Evolutionary conservation across 169 alveolate species (phyloP).

Genomic region (Eimeria brunetti): DNA sequence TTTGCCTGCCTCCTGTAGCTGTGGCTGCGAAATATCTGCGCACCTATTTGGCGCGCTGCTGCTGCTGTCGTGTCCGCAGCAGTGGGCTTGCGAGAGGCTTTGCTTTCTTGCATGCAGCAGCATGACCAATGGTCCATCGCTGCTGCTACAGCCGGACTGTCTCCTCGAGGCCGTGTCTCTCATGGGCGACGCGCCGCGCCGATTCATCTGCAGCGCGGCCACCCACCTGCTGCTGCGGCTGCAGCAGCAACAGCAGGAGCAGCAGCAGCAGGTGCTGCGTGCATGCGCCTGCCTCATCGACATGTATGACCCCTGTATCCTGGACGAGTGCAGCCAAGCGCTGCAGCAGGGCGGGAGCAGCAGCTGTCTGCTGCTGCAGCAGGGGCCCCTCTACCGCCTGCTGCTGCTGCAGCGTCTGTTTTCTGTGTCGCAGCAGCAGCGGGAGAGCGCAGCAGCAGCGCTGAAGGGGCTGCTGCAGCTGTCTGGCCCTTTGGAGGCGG

Average conservation of each 20-base stretch:
- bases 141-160: conserved; percentile 69
- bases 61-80: conserved; percentile 65
- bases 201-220: conserved; percentile 48
- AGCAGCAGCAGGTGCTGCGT: conserved; percentile 44
- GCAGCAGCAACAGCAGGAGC: conserved; percentile 49
- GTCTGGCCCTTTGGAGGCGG: conserved; percentile 9
- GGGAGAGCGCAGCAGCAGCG: conserved; percentile 53
- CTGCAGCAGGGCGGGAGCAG: conserved; percentile 44
- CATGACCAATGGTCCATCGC: neutral
- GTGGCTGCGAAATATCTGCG: neutral
- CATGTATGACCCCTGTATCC: conserved; percentile 40
- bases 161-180: conserved; percentile 58
- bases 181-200: conserved; percentile 28
- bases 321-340: conserved; percentile 32
- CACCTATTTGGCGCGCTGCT: conserved; percentile 58
- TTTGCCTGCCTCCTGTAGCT: neutral
- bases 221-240: conserved; percentile 54
- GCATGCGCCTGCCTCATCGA: conserved; percentile 65
- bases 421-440: conserved; percentile 64
- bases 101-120: conserved; percentile 55
- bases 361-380: conserved; percentile 33
- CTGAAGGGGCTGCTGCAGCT: conserved; percentile 56
- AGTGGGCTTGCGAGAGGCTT: conserved; percentile 4
- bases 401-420: conserved; percentile 68
- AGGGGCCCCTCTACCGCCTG: conserved; percentile 19